Base-by-base conservation (phyloP, 495 filamentous ascomycete species). In the Recurvomyces mirabilis region DNA sequence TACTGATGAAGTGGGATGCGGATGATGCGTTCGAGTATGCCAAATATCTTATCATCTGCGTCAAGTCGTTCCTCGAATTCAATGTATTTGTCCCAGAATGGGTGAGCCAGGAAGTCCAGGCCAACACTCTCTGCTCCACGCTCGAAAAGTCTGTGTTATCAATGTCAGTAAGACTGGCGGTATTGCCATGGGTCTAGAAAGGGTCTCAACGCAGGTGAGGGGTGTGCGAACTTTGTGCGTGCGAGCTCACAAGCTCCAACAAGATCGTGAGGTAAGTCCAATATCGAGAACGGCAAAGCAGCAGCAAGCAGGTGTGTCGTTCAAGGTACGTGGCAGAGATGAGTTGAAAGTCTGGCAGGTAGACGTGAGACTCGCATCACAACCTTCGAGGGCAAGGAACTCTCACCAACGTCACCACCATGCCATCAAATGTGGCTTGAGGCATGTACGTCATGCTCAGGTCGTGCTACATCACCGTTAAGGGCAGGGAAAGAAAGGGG, bases 11-110 rank as follows among this genome's bases (percentile, higher is more conserved):
- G 85, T 1, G 93, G 93, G 31, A 99, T 89, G 56, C 84, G 78
- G 38, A 94, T 82, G 33, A 96, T 74, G 26, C 93, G 84, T 35
- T 73, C 74, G 22, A 95, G 71, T 40, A 99, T 84, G 7, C 73
- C 74, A 47, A 94, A 89, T 39, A 96, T 87, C 58, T 78, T 84
- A 48, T 93, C 84, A 23, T 82, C 76, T 0, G 82, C 81, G 57
- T 94, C 87, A 36, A 89, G 66, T 7, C 87, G 78, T 56, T 94
- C 87, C 57, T 96, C 91, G 55, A 87, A 96, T 55, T 95, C 91
- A 41, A 96, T 74, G 55, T 94, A 99, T 64, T 94, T 96, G 57
- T 96, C 93, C 91, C 91, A 99, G 69, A 99, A 95, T 0, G 86
- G 87, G 58, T 95, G 87, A 3, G 87, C 78, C 7, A 93, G 72